Evolutionary conservation across 2,329 filamentous ascomycete genomes (phyloP), one percentile per base, ranked within the genome.

Genomic region (Fusarium begoniae): DNA sequence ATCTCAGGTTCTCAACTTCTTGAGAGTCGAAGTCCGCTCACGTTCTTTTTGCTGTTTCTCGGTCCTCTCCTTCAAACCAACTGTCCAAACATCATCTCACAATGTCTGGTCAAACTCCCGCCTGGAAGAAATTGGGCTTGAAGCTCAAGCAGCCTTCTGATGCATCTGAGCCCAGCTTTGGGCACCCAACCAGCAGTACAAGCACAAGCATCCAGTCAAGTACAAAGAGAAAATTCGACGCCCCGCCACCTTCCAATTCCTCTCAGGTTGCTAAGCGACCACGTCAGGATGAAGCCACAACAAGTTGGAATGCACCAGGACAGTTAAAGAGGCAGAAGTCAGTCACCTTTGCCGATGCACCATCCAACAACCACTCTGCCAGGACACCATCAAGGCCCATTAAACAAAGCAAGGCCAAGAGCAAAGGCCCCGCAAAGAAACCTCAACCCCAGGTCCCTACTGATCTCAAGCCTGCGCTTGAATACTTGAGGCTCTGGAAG

Each of bases 401-500:
- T 35, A 65, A 78, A 58, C 68, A 72, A 51, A 82, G 81, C 72
- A 83, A 82, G 41, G 44, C 72, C 57, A 77, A 77, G 76, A 72
- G 77, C 70, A 83, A 85, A 64, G 83, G 83, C 69, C 79, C 81
- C 43, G 74, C 80, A 37, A 84, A 85, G 79, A 83, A 83, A 74
- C 75, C 82, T 47, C 82, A 80, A 65, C 79, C 77, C 73, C 80
- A 82, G 81, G 82, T 81, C 22, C 70, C 80, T 41, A 66, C 78
- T 12, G 87, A 89, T 70, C 83, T 91, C 63, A 87, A 89, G 53
- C 88, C 91, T 20, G 92, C 94, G 66, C 86, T 97, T 22, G 87
- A 90, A 60, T 98, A 98, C 81, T 88, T 98, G 50, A 87, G 87
- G 53, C 90, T 92, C 80, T 98, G 95, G 87, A 87, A 93, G 82